Evolutionary conservation across 768 basidiomycete genomes (phyloP), one percentile per base, ranked within the genome.

Genomic region (Wakefieldia striispora): DNA sequence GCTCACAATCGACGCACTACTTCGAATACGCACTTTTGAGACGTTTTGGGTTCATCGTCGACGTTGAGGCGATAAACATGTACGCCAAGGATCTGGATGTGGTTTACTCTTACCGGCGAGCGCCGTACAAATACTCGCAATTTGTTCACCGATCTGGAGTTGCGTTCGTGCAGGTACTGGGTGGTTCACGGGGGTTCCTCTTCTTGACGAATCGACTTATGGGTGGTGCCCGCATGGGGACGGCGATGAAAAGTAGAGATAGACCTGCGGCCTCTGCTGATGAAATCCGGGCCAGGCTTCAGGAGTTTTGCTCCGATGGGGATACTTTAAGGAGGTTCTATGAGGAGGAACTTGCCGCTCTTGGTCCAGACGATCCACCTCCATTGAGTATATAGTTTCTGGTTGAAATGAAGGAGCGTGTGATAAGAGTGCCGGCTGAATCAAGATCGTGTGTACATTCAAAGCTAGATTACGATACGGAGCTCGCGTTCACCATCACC

Each of bases 131-230:
- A 54, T 81, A 92, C 68, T 89, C 92, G 17, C 95, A 98, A 64
- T 97, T 91, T 65, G 88, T 97, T 26, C 95, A 97, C 62, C 83
- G 85, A 42, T 82, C 87, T 5, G 97, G 97, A 2, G 81, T 88
- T 20, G 93, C 91, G 9, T 92, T 97, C 62, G 83, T 93, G 9
- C 93, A 97, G 64, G 86, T 95, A 50, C 61, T 94, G 5, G 90
- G 87, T 2, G 90, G 84, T 2, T 66, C 76, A 4, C 75, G 86
- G 46, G 93, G 94, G 0, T 95, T 93, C 68, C 68, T 92, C 50
- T 95, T 95, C 75, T 74, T 93, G 57, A 94, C 89, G 46, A 97
- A 97, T 65, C 75, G 93, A 20, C 72, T 95, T 49, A 87, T 91
- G 76, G 84, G 79, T 3, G 77, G 84, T 12, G 83, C 86, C 41